A percentile compares a stretch with the other conserved stretches of the same genome.
These are phyloP conservation scores for Monosporozyma servazzii DNA, from an alignment of 805 yeast genomes.

Conservation along the genomic window DNA sequence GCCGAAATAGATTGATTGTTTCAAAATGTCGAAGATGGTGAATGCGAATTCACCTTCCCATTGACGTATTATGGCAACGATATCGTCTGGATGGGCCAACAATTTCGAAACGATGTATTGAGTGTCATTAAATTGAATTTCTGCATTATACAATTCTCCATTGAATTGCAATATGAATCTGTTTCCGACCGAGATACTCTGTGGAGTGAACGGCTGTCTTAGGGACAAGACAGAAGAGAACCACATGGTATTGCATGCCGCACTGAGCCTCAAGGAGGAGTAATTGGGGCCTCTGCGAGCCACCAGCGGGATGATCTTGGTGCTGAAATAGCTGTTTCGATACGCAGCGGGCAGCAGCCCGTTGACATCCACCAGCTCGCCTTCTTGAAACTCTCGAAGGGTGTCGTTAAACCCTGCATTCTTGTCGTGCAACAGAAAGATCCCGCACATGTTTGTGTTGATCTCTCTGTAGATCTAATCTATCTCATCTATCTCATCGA, in stretches of 20 bases:
- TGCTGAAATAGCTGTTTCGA: slow-evolving; percentile 17
- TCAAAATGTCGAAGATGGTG: slow-evolving; percentile 36
- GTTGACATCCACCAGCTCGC: background rate
- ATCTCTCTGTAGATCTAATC: too few species aligned
- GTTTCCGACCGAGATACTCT: slow-evolving; percentile 43
- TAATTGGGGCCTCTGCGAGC: slow-evolving; percentile 60
- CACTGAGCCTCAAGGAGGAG: slow-evolving; percentile 23
- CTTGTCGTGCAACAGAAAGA: slow-evolving; percentile 11
- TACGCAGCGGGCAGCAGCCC: background rate
- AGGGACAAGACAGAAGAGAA: slow-evolving; percentile 73
- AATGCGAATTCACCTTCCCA: slow-evolving; percentile 82
- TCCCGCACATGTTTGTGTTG: slow-evolving; percentile 1
- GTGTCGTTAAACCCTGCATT: slow-evolving; percentile 43
- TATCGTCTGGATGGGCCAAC: slow-evolving; percentile 23
- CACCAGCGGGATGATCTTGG: slow-evolving; percentile 36
- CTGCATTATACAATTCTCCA: slow-evolving; percentile 76
- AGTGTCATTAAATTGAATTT: slow-evolving; percentile 56
- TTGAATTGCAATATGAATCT: slow-evolving; percentile 62
- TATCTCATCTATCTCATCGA: slow-evolving; percentile 1
- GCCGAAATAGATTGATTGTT: slow-evolving; percentile 55
- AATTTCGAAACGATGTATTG: slow-evolving; percentile 38
- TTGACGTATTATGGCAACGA: slow-evolving; percentile 34
- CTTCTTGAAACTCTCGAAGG: slow-evolving; percentile 14
- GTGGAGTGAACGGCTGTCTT: slow-evolving; percentile 68
- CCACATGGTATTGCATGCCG: slow-evolving; percentile 21